These are phyloP conservation scores for Globisporangium cederbergense DNA, from an alignment of 352 stramenopile species.

Conservation along the genomic window DNA sequence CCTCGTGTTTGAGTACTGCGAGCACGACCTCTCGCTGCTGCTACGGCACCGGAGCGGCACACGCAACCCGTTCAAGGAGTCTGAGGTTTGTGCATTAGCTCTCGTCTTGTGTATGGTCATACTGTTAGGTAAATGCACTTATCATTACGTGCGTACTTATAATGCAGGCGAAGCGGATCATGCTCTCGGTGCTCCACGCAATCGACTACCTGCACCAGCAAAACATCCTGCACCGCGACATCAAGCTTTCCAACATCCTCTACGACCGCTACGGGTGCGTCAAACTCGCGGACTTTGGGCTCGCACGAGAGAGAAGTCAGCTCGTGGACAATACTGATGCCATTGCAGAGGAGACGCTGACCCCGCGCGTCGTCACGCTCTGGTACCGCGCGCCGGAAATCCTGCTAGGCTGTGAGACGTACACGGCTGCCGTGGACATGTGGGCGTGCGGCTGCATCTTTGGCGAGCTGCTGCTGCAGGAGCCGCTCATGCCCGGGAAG, in stretches of 20 bases:
- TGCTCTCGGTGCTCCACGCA: conserved; percentile 87
- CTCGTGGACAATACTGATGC: conserved; percentile 88
- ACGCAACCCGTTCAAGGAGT: conserved; percentile 69
- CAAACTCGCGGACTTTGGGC: conserved; percentile 69
- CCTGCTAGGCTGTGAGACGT: conserved; percentile 81
- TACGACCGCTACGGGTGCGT: conserved; percentile 77
- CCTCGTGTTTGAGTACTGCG: conserved; percentile 90
- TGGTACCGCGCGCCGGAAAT: conserved; percentile 95
- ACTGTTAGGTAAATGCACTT: background rate
- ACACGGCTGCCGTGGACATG: conserved; percentile 90
- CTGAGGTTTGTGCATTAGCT: conserved; percentile 43
- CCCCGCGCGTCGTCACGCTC: conserved; percentile 91
- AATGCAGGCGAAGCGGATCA: conserved; percentile 71
- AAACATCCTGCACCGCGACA: conserved; percentile 89
- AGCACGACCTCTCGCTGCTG: conserved; percentile 80
- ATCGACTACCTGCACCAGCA: conserved; percentile 73
- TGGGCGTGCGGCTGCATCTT: conserved; percentile 79
- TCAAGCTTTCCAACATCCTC: conserved; percentile 95
- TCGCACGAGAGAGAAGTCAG: conserved; percentile 52
- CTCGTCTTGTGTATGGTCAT: background rate
- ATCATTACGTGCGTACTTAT: background rate
- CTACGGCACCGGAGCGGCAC: conserved; percentile 46
- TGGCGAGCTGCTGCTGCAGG: conserved; percentile 48
- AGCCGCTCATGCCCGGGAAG: conserved; percentile 57
- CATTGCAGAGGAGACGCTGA: conserved; percentile 29